Conservation (phyloP, 1,139 yeast species). For the Debaryomycetaceae sp. region DNA sequence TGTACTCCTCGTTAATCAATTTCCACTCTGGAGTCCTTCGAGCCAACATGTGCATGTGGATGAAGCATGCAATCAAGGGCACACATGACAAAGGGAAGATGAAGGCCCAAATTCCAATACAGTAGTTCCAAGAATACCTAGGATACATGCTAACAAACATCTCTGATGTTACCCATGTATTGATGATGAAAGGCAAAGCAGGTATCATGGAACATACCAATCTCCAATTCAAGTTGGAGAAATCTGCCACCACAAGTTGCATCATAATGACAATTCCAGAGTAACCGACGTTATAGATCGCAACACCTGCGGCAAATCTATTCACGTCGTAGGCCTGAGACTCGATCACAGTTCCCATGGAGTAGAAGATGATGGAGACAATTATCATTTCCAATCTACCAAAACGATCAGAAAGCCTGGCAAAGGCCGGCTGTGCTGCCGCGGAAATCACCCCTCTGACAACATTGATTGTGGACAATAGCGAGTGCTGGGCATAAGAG, state of each 20-base stretch:
- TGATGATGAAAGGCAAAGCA: slow-evolving; percentile 67
- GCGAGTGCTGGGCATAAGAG: slow-evolving; percentile 55
- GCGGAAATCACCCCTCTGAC: slow-evolving; percentile 65
- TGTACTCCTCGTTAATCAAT: slow-evolving; percentile 20
- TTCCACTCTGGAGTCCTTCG: slow-evolving; percentile 45
- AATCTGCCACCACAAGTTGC: slow-evolving; percentile 59
- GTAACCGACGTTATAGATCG: slow-evolving; percentile 67
- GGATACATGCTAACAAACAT: slow-evolving; percentile 31
- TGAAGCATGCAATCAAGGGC: slow-evolving; percentile 52
- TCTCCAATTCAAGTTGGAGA: slow-evolving; percentile 69
- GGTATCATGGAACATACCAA: slow-evolving; percentile 60
- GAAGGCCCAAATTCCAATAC: slow-evolving; percentile 79
- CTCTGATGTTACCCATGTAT: slow-evolving; percentile 73
- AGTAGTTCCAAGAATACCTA: slow-evolving; percentile 60
- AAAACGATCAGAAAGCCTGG: slow-evolving; percentile 66
- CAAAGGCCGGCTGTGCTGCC: slow-evolving; percentile 68
- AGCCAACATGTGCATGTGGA: slow-evolving; percentile 58
- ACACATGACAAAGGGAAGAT: slow-evolving; percentile 62
- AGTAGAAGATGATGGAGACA: slow-evolving; percentile 56
- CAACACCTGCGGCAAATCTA: slow-evolving; percentile 70
- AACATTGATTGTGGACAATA: slow-evolving; percentile 62
- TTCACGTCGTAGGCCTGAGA: slow-evolving; percentile 64
- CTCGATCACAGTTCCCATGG: slow-evolving; percentile 68
- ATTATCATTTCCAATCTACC: slow-evolving; percentile 61
- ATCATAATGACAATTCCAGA: slow-evolving; percentile 59